Evolutionary conservation across 345 rosid genomes (phyloP).

Genomic region (Camelina laxa): DNA sequence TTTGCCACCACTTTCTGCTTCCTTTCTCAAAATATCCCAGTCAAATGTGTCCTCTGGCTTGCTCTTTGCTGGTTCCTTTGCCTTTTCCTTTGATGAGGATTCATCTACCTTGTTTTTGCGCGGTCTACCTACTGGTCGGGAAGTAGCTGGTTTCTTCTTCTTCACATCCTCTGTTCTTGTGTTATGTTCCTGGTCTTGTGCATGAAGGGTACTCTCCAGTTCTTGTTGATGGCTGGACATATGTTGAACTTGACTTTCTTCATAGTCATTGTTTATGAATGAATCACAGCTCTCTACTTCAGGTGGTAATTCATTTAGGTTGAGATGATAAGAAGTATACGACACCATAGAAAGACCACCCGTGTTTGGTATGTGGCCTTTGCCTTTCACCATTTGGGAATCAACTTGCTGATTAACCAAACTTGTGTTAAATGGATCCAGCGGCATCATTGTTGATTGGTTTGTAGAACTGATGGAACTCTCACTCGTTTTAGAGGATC

Average conservation of each 20-base stretch:
- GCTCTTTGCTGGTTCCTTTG: conserved; percentile 43
- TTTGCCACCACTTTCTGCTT: conserved; percentile 47
- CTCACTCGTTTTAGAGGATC: conserved; percentile 42
- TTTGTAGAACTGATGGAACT: conserved; percentile 30
- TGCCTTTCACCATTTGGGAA: neutral
- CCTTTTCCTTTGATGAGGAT: neutral
- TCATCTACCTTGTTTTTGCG: conserved; percentile 53
- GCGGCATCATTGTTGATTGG: conserved; percentile 37
- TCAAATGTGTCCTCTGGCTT: conserved; percentile 54
- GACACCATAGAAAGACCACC: conserved; percentile 2
- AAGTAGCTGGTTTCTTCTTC: conserved; percentile 28
- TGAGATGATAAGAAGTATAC: conserved; percentile 24
- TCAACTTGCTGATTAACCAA: neutral
- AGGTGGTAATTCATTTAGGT: conserved; percentile 31
- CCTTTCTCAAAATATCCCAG: conserved; percentile 77
- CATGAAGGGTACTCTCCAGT: conserved; percentile 16
- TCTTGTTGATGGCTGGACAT: conserved; percentile 38
- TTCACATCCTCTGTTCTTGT: conserved; percentile 33
- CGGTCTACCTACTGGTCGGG: conserved; percentile 1
- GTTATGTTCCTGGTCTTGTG: conserved; percentile 37
- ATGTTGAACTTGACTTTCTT: conserved; percentile 37
- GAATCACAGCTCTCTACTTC: conserved; percentile 44
- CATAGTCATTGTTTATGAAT: conserved; percentile 43
- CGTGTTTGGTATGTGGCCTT: neutral
- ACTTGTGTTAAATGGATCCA: neutral